Conservation (phyloP, 208 protist genomes). For the Trypanosoma platydactyli region DNA sequence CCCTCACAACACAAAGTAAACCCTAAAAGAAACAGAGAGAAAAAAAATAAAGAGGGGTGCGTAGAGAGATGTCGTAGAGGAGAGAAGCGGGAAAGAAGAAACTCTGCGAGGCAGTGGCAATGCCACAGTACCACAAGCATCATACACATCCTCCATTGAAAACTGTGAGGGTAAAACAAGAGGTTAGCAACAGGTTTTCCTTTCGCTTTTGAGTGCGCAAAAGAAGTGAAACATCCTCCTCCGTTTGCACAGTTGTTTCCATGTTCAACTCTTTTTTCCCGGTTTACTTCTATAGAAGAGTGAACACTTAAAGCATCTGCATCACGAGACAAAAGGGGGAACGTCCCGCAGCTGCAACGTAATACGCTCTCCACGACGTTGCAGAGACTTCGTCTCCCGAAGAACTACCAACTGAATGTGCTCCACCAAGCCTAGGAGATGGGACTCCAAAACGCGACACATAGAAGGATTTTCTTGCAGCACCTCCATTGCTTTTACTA, state of each 20-base stretch:
- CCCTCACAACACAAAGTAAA: not conserved
- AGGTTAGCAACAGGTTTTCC: no score
- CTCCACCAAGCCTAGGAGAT: slow-evolving; percentile 26
- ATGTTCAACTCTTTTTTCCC: not conserved
- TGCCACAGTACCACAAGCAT: no score
- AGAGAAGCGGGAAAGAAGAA: no score
- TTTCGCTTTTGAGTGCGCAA: no score
- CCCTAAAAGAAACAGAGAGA: no score
- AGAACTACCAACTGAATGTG: slow-evolving; percentile 25
- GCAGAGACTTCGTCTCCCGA: slow-evolving; percentile 28
- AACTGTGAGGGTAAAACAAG: no score
- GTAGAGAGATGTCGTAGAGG: no score
- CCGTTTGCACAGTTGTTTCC: no score
- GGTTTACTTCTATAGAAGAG: slow-evolving; percentile 1
- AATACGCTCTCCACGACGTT: slow-evolving; percentile 16
- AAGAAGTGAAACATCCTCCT: no score
- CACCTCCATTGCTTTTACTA: slow-evolving; percentile 35
- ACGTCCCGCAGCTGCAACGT: slow-evolving; percentile 16
- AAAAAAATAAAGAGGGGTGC: no score
- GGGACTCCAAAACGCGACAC: slow-evolving; percentile 15
- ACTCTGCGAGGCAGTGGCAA: no score
- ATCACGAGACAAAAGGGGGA: slow-evolving; percentile 28
- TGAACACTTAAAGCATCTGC: not conserved
- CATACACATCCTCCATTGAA: no score
- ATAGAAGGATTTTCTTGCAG: not conserved